phyloP scores from a whole-genome alignment of 1,139 yeast genomes.

The Suhomyces wounanorum region DNA sequence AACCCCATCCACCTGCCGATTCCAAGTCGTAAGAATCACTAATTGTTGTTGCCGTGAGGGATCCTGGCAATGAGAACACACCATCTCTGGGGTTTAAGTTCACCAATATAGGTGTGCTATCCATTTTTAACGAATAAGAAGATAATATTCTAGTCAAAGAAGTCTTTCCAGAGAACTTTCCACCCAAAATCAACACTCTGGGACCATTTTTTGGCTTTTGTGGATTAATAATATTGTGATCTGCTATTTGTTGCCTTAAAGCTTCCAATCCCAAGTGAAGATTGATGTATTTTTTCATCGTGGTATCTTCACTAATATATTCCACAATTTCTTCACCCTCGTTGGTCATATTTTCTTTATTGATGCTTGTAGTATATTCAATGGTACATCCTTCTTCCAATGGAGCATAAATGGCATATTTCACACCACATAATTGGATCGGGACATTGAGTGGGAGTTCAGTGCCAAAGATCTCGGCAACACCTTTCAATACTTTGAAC shows the following conservation, averaged over 20 bases:
- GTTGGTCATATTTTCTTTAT: constrained; percentile 45
- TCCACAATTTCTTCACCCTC: constrained; percentile 48
- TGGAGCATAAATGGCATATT: constrained; percentile 61
- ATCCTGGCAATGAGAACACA: constrained; percentile 80
- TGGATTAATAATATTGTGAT: constrained; percentile 24
- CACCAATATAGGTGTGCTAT: constrained; percentile 65
- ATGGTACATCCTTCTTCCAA: constrained; percentile 53
- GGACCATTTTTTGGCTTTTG: constrained; percentile 48
- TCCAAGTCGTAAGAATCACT: constrained; percentile 82
- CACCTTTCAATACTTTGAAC: constrained; percentile 63
- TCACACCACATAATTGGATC: constrained; percentile 58
- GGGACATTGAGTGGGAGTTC: constrained; percentile 78
- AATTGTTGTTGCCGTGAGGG: constrained; percentile 80
- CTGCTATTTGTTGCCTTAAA: constrained; percentile 45
- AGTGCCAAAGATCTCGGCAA: constrained; percentile 90
- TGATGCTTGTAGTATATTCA: constrained; percentile 51
- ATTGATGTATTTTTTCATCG: constrained; percentile 63
- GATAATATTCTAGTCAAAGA: constrained; percentile 66
- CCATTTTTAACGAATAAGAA: constrained; percentile 76
- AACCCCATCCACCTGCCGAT: constrained; percentile 73
- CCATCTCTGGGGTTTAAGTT: constrained; percentile 84
- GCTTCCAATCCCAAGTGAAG: constrained; percentile 78
- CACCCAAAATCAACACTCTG: constrained; percentile 72
- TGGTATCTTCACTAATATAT: constrained; percentile 70
- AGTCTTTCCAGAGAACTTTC: constrained; percentile 75